Base-by-base conservation (phyloP, 768 basidiomycete genomes). In the Fomitopsis pulvina region DNA sequence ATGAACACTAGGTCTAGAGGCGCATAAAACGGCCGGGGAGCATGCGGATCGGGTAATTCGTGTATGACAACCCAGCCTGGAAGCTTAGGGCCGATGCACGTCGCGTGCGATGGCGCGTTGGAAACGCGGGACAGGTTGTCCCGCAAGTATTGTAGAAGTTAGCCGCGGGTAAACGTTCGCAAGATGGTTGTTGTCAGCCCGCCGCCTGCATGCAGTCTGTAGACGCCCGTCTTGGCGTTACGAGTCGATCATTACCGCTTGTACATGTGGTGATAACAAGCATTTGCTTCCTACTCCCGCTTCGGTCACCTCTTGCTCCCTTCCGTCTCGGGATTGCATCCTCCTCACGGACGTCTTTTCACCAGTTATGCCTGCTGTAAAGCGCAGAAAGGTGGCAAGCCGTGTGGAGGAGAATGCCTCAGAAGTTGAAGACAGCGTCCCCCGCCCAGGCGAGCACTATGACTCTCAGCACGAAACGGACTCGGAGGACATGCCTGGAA, bases 341-440 rank as follows among this genome's bases (percentile, higher is more conserved):
- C 11, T 18, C 20, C 30, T n/a, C n/a, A n/a, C n/a, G n/a, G n/a
- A n/a, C n/a, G n/a, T 10, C 43, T 40, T 16, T 40, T 16, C 32
- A 34, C 40, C 54, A 51, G 58, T 48, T 41, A 83, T 84, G 78
- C 66, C 77, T 52, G 68, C 74, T 18, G 60, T 67, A 37, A 85
- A 84, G 73, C 76, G 76, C 51, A 73, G 67, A 61, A 79, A 76
- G 57, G 68, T 74, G 2, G 26, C 59, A 2, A 57, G 44, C 18
- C 34, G 34, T 14, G 14, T 18, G 7, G 44, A 37, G 14, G 58
- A 62, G 25, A 57, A 64, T 9, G 49, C 38, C 40, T 60, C 64
- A 7, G 63, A 52, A 27, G 56, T 66, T 25, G 67, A 54, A 28
- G 43, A 26, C 9, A 49, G 56, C 27, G 58, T 54, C n/a, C 4